Evolutionary conservation across 768 basidiomycete genomes (phyloP).

Genomic region (Russula virescens): DNA sequence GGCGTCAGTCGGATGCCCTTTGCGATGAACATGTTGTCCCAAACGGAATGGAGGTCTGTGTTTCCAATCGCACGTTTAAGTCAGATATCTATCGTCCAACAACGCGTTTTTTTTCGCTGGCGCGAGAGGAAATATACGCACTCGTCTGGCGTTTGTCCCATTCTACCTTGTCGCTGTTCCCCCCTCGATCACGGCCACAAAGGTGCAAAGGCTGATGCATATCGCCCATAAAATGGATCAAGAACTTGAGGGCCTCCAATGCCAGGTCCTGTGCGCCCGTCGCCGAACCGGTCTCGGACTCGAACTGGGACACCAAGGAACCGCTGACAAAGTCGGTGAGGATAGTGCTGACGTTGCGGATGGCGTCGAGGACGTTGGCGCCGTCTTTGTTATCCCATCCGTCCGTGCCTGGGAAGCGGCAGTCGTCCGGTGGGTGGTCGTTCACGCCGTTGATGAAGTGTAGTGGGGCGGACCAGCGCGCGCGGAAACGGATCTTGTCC

Average conservation of each 20-base stretch:
- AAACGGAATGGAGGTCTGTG: constrained; percentile 74
- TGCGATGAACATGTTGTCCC: constrained; percentile 81
- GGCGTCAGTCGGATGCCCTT: constrained; percentile 71
- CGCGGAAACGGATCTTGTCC: constrained; percentile 51
- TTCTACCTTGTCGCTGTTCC: constrained; percentile 69
- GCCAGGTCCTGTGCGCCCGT: constrained; percentile 36
- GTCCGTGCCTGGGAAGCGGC: constrained; percentile 65
- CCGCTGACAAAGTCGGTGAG: constrained; percentile 45
- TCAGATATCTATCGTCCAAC: no score
- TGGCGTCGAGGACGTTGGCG: constrained; percentile 69
- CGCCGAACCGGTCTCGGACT: no score
- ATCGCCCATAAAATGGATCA: constrained; percentile 91
- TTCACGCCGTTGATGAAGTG: constrained; percentile 71
- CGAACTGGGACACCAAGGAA: constrained; percentile 26
- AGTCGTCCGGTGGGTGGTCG: constrained; percentile 73
- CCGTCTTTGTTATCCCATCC: constrained; percentile 62
- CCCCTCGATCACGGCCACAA: constrained; percentile 81
- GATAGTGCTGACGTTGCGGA: constrained; percentile 68
- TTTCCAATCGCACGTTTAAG: no score
- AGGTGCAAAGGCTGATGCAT: constrained; percentile 93
- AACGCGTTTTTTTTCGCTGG: no score
- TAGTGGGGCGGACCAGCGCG: constrained; percentile 62
- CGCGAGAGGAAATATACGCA: constrained; percentile 35
- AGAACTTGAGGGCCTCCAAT: constrained; percentile 83
- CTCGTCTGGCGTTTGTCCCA: constrained; percentile 72